Evolutionary conservation across 2,329 filamentous ascomycete species (phyloP).

Genomic region (Clarireedia sp.): DNA sequence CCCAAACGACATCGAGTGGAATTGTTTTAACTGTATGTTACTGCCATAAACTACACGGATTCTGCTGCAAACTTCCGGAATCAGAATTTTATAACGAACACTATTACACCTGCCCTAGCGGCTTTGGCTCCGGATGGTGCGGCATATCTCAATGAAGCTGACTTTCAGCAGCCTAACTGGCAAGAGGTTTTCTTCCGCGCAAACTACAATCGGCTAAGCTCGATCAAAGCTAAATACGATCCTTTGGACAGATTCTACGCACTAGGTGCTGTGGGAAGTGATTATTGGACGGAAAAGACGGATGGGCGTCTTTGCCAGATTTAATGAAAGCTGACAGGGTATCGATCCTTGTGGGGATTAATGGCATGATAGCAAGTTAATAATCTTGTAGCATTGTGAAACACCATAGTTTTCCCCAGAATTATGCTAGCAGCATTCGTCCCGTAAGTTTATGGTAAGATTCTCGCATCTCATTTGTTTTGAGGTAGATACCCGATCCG

Average conservation of each 20-base stretch:
- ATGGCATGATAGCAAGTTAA: no score
- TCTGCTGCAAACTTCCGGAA: background rate
- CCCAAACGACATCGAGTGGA: constrained; percentile 12
- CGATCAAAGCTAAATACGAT: background rate
- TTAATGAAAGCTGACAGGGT: no score
- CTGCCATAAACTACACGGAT: background rate
- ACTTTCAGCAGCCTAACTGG: background rate
- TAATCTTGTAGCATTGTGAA: no score
- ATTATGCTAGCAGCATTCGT: no score
- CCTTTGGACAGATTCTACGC: background rate
- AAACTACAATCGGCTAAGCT: background rate
- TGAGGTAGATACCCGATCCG: no score
- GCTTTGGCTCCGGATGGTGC: background rate
- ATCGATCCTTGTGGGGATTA: no score
- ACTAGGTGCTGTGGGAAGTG: background rate
- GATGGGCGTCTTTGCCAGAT: background rate
- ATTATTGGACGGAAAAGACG: background rate
- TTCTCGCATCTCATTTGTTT: no score
- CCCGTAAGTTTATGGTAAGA: no score
- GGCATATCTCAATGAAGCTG: background rate
- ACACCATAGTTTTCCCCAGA: no score
- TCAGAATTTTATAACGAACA: background rate
- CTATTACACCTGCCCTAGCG: background rate
- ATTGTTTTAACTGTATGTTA: constrained; percentile 9
- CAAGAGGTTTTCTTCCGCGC: background rate